A percentile compares a stretch with the other conserved stretches of the same genome.
Conservation (phyloP, 805 yeast species). For the Suhomyces pyralidae region DNA sequence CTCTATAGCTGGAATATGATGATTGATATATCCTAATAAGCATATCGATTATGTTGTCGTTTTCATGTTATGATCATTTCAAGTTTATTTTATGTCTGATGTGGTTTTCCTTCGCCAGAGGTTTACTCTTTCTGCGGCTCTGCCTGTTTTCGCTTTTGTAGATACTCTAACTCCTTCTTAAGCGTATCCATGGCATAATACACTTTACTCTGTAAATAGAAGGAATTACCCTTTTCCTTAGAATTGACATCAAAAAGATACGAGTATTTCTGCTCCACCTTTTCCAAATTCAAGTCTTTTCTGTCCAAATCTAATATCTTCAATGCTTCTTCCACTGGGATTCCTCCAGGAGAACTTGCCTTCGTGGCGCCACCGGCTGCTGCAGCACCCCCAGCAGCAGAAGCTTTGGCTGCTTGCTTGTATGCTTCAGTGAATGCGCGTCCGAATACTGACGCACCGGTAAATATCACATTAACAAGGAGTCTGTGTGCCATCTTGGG, state of each 20-base stretch:
- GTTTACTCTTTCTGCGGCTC: conserved; percentile 20
- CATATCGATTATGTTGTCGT: neutral
- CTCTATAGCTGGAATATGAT: neutral
- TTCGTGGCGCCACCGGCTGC: conserved; percentile 28
- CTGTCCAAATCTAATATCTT: conserved; percentile 82
- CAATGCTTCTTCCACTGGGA: conserved; percentile 84
- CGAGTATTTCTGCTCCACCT: conserved; percentile 67
- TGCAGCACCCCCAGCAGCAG: conserved; percentile 51
- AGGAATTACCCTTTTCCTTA: conserved; percentile 94
- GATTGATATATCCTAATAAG: neutral
- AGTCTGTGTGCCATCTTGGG: conserved; percentile 79
- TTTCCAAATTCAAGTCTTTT: conserved; percentile 51
- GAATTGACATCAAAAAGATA: conserved; percentile 85
- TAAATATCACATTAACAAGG: conserved; percentile 80
- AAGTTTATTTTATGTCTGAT: neutral
- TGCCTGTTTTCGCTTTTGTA: conserved; percentile 41
- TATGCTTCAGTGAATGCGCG: conserved; percentile 96
- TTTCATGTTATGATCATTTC: neutral
- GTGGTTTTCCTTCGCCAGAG: neutral
- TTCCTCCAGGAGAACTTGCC: conserved; percentile 67
- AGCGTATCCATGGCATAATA: conserved; percentile 92
- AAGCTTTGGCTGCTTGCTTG: conserved; percentile 91
- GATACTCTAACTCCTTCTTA: conserved; percentile 67
- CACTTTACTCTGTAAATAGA: conserved; percentile 89
- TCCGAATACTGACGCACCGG: conserved; percentile 95